Evolutionary conservation across 2,329 filamentous ascomycete species (phyloP).

Genomic region (Aspergillus pseudoglaucus): DNA sequence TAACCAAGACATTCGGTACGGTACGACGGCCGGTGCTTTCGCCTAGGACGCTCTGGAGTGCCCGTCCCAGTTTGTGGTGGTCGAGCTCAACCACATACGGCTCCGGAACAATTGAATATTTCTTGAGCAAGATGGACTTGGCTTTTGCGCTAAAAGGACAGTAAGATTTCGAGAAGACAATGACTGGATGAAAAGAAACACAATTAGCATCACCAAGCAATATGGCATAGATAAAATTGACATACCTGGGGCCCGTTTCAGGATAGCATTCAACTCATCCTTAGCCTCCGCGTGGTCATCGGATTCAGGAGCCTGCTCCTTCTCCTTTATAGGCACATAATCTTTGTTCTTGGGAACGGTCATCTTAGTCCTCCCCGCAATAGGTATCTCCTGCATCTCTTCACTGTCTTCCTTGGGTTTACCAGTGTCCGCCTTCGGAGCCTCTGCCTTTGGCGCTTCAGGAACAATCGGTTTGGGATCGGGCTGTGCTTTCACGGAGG

Average conservation of each 20-base stretch:
- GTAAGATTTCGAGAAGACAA: conserved; percentile 94
- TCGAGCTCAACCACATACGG: conserved; percentile 91
- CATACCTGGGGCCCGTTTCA: conserved; percentile 79
- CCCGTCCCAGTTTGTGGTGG: conserved; percentile 64
- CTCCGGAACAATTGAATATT: conserved; percentile 73
- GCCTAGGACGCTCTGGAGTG: conserved; percentile 65
- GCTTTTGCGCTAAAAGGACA: conserved; percentile 81
- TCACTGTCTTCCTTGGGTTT: conserved; percentile 22
- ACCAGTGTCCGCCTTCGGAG: conserved; percentile 34
- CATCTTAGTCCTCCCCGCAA: conserved; percentile 51
- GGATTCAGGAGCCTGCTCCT: conserved; percentile 50
- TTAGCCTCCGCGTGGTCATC: conserved; percentile 46
- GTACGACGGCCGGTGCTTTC: conserved; percentile 74
- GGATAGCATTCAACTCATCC: conserved; percentile 65
- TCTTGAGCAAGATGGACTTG: conserved; percentile 75
- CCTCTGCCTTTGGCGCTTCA: conserved; percentile 26
- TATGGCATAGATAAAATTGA: conserved; percentile 8
- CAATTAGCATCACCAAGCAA: conserved; percentile 2
- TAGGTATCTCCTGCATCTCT: conserved; percentile 40
- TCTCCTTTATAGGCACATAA: conserved; percentile 22
- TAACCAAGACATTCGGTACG: conserved; percentile 86
- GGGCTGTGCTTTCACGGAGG: conserved; percentile 60
- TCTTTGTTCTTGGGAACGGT: conserved; percentile 35
- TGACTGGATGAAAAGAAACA: conserved; percentile 50
- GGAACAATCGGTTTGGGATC: conserved; percentile 62